Percentiles rank a stretch among this genome's conserved stretches.
Conservation (phyloP, 1,139 yeast genomes). For the Meyerozyma elateridarum region DNA sequence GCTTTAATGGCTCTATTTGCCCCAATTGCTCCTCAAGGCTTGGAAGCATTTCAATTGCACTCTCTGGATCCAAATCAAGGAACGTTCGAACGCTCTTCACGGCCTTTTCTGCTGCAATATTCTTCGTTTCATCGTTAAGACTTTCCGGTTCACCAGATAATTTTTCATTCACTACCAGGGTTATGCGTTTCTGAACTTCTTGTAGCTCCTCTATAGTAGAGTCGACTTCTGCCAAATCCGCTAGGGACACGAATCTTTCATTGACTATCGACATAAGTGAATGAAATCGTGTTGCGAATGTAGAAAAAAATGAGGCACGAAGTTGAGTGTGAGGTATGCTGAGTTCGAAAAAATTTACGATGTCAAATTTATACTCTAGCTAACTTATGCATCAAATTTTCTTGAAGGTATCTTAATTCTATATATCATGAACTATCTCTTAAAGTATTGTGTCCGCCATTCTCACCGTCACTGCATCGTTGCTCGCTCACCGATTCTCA, state of each 20-base stretch:
- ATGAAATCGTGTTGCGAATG: too few species aligned
- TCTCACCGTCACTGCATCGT: slow-evolving; percentile 3
- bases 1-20: background rate
- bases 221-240: slow-evolving; percentile 24
- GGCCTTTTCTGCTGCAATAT: background rate
- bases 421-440: too few species aligned
- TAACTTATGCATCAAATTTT: too few species aligned
- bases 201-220: slow-evolving; percentile 18
- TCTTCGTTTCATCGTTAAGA: background rate
- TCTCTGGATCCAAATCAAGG: background rate
- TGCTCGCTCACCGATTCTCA: slow-evolving; percentile 5
- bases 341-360: too few species aligned
- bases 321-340: too few species aligned
- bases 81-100: background rate
- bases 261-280: slow-evolving; percentile 27
- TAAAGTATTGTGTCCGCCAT: slow-evolving; percentile 1
- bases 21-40: background rate
- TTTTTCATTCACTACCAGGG: slow-evolving; percentile 8
- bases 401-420: too few species aligned
- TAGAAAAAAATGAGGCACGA: too few species aligned
- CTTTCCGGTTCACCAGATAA: background rate
- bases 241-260: slow-evolving; percentile 22
- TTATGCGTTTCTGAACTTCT: slow-evolving; percentile 11
- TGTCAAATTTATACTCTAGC: too few species aligned
- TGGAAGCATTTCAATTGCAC: slow-evolving; percentile 4